phyloP scores from a whole-genome alignment of 2,329 filamentous ascomycete species.

The Cordyceps tenuipes region DNA sequence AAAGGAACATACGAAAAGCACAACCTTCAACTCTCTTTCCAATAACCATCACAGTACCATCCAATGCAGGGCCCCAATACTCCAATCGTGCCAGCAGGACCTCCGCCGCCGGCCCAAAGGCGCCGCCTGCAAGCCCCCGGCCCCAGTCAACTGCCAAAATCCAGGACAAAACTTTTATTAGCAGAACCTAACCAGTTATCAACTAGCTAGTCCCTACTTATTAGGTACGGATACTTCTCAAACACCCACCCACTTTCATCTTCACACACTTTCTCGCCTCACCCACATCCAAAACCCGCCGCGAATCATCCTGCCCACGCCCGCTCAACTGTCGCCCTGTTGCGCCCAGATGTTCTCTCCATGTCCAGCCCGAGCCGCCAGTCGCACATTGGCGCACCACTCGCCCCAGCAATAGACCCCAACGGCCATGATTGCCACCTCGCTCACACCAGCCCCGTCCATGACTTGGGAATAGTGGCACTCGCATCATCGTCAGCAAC shows the following conservation, averaged over 20 bases:
- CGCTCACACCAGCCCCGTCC: neutral
- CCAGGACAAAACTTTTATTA: neutral
- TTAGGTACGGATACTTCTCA: no score
- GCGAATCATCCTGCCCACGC: constrained; percentile 21
- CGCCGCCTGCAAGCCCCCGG: neutral
- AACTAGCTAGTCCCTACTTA: no score
- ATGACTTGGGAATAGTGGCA: constrained; percentile 10
- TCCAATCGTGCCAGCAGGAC: constrained; percentile 1
- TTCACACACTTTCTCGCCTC: no score
- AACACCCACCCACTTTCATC: neutral
- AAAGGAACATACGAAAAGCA: no score
- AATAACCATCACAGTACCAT: no score
- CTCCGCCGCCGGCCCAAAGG: no score
- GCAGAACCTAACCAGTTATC: no score
- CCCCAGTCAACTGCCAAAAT: neutral
- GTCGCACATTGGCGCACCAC: constrained; percentile 47
- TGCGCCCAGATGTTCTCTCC: constrained; percentile 45
- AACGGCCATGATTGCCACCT: neutral
- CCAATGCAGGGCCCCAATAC: no score
- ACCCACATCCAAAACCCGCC: neutral
- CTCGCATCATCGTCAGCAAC: neutral
- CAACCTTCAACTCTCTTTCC: no score
- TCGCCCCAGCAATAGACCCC: constrained; percentile 33
- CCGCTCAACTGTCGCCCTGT: constrained; percentile 15
- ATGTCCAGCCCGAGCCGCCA: constrained; percentile 46